Evolutionary conservation across 768 basidiomycete genomes (phyloP).

Genomic region (Mycena metata): DNA sequence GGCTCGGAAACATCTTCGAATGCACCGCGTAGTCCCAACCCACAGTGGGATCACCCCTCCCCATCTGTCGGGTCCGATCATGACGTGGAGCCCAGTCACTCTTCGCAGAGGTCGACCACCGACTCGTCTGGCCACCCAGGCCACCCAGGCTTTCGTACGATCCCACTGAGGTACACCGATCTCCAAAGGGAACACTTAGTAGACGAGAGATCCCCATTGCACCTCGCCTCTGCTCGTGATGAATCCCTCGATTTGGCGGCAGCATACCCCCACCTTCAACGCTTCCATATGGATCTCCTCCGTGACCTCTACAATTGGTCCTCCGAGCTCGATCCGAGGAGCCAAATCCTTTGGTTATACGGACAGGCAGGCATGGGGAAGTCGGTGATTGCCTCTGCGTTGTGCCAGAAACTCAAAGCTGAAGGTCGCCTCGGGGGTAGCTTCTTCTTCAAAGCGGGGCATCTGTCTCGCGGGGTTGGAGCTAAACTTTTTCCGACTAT

Average conservation of each 20-base stretch:
- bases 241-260: too few relatives aligned
- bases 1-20: constrained; percentile 1
- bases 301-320: background rate
- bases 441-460: too few relatives aligned
- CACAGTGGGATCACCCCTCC: background rate
- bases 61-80: background rate
- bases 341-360: background rate
- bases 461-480: background rate
- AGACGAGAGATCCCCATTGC: too few relatives aligned
- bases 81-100: background rate
- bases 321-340: background rate
- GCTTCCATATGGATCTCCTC: background rate
- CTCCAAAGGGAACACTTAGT: too few relatives aligned
- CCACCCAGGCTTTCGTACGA: too few relatives aligned
- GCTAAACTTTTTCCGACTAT: background rate
- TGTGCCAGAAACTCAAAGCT: background rate
- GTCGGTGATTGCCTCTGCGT: background rate
- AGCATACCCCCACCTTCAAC: background rate
- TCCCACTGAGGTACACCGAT: too few relatives aligned
- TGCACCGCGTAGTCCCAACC: background rate
- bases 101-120: background rate
- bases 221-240: too few relatives aligned
- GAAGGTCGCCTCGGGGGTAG: background rate
- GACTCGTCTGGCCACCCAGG: background rate
- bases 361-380: background rate